Base-by-base conservation (phyloP, 2,329 filamentous ascomycete genomes). In the Keithomyces neogunnii region DNA sequence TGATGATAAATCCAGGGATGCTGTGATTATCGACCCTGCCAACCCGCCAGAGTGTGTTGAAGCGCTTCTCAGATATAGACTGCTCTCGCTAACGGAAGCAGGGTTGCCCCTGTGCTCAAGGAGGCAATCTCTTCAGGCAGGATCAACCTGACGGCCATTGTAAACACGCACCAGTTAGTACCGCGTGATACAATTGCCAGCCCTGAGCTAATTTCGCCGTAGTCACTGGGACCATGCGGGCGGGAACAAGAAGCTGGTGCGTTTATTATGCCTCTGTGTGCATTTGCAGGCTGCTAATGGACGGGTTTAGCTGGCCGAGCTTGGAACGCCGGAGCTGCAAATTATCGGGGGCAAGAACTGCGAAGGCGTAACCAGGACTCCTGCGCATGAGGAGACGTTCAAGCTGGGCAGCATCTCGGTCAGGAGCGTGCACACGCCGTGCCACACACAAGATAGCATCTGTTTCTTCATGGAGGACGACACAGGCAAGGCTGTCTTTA, bases 381-480 rank as follows among this genome's bases (percentile, higher is more conserved):
- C 92, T 0, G 70, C 72, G 3, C 81, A 97, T 66, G 82, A 84
- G 39, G 82, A 89, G 57, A 81, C 76, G 3, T 96, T 96, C 75
- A 85, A 81, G 56, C 82, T 99, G 55, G 93, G 93, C 51, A 78
- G 79, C 59, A 93, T 99, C 67, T 78, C 80, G 11, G 86, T 96
- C 52, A 92, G 81, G 65, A 87, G 88, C 29, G 74, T 97, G n/a
- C 88, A 97, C 70, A 99, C 93, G 10, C 93, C 93, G 2, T 99
- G 93, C 69, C 93, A 99, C 67, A 99, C 93, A 1, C 91, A 96
- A 72, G 93, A 99, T 72, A 96, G 91, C 68, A 96, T 99, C 66
- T 99, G 93, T 76, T 99, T 85, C 74, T 89, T 84, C 60, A 84
- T 93, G 74, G 82, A 96, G 69, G 92, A 99, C 63, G 84, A 82